Evolutionary conservation across 331 rosid species (phyloP).

Genomic region (Arachis monticola): DNA sequence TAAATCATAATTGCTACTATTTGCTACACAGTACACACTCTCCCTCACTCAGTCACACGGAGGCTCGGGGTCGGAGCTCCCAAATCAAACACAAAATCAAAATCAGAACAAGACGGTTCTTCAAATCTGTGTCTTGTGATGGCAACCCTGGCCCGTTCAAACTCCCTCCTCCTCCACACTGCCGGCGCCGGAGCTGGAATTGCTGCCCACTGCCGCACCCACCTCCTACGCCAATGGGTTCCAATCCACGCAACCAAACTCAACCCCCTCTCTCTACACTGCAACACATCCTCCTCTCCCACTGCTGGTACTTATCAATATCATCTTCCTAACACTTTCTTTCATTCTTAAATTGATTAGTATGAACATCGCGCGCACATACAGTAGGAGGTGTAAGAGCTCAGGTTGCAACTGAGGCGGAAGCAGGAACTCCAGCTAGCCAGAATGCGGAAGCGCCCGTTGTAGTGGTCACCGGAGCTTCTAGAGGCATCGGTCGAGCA

Average conservation of each 20-base stretch:
- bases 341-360: not conserved
- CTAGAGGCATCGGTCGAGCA: constrained; percentile 53
- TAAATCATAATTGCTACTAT: too few relatives aligned
- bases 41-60: constrained; percentile 14
- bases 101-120: constrained; percentile 29
- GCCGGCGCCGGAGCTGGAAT: constrained; percentile 35
- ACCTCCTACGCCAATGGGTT: constrained; percentile 45
- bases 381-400: constrained; percentile 56
- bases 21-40: not conserved
- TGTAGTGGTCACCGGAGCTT: constrained; percentile 48
- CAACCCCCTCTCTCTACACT: constrained; percentile 42
- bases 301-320: constrained; percentile 35
- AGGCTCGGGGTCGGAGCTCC: too few relatives aligned
- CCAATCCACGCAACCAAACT: constrained; percentile 37
- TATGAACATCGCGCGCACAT: not conserved
- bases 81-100: not conserved
- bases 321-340: not conserved
- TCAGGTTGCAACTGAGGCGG: constrained; percentile 42
- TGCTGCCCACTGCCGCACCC: not conserved
- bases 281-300: constrained; percentile 42
- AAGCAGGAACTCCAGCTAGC: constrained; percentile 29
- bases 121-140: constrained; percentile 35
- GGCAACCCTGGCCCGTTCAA: constrained; percentile 61
- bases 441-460: constrained; percentile 39
- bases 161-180: constrained; percentile 47